Evolutionary conservation across 2,329 filamentous ascomycete species (phyloP).

Genomic region (Fusarium anguioides): DNA sequence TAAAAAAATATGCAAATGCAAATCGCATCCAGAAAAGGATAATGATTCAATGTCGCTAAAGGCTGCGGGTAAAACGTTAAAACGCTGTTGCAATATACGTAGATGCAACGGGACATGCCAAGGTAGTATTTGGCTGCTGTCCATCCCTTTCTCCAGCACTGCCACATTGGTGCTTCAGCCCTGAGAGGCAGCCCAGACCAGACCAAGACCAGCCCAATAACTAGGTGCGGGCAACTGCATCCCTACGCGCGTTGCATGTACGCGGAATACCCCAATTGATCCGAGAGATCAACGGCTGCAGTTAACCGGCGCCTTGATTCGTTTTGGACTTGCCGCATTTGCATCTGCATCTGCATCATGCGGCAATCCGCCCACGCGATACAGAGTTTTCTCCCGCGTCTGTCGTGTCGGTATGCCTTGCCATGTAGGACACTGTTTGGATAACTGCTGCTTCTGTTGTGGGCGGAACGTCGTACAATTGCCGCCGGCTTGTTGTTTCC

Average conservation of each 20-base stretch:
- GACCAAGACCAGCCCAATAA: conserved; percentile 22
- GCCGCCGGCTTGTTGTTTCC: conserved; percentile 15
- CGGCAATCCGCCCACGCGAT: conserved; percentile 27
- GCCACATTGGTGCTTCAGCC: conserved; percentile 37
- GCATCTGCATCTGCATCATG: conserved; percentile 41
- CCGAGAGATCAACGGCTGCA: conserved; percentile 41
- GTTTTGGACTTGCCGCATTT: conserved; percentile 34
- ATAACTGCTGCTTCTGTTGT: conserved; percentile 14
- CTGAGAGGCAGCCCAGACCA: conserved; percentile 14
- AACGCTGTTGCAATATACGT: conserved; percentile 4
- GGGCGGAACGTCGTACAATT: conserved; percentile 18
- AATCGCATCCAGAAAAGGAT: conserved; percentile 2
- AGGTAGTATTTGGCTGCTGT: conserved; percentile 27
- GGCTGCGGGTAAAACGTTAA: conserved; percentile 10
- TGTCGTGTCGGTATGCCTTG: conserved; percentile 18
- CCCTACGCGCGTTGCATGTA: conserved; percentile 23
- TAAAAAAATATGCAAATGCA: too few relatives aligned
- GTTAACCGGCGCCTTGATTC: conserved; percentile 36
- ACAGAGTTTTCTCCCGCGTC: conserved; percentile 33
- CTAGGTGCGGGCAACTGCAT: conserved; percentile 17
- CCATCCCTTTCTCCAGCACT: conserved; percentile 32
- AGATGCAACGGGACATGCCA: conserved; percentile 21
- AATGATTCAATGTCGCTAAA: conserved; percentile 1
- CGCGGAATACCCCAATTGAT: conserved; percentile 40
- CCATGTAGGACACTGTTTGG: conserved; percentile 22